Evolutionary conservation across 345 rosid species (phyloP).

Genomic region (Melastoma malabathricum): DNA sequence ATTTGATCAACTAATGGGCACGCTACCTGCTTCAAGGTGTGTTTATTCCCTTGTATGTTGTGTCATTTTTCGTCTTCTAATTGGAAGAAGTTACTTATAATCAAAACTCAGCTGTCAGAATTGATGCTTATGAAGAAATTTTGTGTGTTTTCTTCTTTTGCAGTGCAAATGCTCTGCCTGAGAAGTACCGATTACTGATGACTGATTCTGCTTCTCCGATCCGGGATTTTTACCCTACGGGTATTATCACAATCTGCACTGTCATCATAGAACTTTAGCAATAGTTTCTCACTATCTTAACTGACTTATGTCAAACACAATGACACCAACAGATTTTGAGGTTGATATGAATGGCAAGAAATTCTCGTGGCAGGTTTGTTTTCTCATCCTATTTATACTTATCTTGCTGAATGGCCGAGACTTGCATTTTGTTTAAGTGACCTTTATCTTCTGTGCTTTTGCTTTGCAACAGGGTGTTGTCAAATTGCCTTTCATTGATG

Average conservation of each 20-base stretch:
- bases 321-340: conserved; percentile 62
- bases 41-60: background rate
- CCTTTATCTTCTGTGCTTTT: conserved; percentile 1
- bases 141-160: conserved; percentile 13
- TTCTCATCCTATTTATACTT: background rate
- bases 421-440: too few species aligned
- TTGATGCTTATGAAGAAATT: conserved; percentile 5
- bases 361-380: conserved; percentile 87
- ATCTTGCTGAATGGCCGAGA: background rate
- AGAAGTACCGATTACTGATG: conserved; percentile 68
- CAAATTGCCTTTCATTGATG: conserved; percentile 90
- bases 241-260: conserved; percentile 20
- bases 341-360: conserved; percentile 98
- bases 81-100: too few species aligned
- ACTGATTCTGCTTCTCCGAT: conserved; percentile 74
- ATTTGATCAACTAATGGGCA: conserved; percentile 97
- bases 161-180: conserved; percentile 88
- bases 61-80: background rate
- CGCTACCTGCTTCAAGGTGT: conserved; percentile 93
- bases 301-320: conserved; percentile 7
- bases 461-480: conserved; percentile 56
- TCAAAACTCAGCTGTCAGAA: too few species aligned
- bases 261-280: background rate
- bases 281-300: background rate
- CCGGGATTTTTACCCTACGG: conserved; percentile 62